Evolutionary conservation across 2,329 filamentous ascomycete species (phyloP), one percentile per base, ranked within the genome.

Genomic region (Pseudogymnoascus verrucosus): DNA sequence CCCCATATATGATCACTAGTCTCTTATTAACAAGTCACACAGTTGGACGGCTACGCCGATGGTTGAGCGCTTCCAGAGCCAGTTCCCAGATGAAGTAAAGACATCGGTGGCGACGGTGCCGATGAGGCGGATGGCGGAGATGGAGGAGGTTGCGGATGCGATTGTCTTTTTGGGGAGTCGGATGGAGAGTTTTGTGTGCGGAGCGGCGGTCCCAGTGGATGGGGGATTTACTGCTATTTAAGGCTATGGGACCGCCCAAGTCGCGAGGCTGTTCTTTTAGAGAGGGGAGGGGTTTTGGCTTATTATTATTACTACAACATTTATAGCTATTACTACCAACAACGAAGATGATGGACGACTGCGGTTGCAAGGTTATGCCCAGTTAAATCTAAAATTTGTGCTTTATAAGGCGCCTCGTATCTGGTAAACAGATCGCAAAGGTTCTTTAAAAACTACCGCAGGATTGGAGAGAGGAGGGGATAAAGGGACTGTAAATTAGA

Each of bases 111-210:
- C 73, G 1, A 77, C 76, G 64, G 80, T 79, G 4, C 79, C 82
- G 0, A 66, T 84, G 54, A 72, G 75, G n/a, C 76, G 82, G 8
- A 70, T 83, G 31, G 28, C 75, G 0, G 70, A 72, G 19, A 74
- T 78, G 14, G 80, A 84, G 23, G 83, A 86, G 71, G 78, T 85
- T 66, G 81, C 79, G 0, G 81, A 85, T 66, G 73, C 76, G 34
- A 78, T 84, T 26, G 73, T 79, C 0, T 82, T 82, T 64, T 68
- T 85, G 64, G 80, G 78, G 16, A 82, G 79, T 34, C 75, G 78
- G 1, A 77, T 82, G 75, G 79, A 79, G 63, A 83, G 81, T 63
- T 84, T 78, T 68, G 80, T 84, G 71, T 77, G 79, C 61, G 82
- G 81, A 0, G 73, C 77, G 14, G 74, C 74, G 4, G 66, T 83